Conservation (phyloP, 345 rosid genomes). For the Eucalyptus dawsonii region DNA sequence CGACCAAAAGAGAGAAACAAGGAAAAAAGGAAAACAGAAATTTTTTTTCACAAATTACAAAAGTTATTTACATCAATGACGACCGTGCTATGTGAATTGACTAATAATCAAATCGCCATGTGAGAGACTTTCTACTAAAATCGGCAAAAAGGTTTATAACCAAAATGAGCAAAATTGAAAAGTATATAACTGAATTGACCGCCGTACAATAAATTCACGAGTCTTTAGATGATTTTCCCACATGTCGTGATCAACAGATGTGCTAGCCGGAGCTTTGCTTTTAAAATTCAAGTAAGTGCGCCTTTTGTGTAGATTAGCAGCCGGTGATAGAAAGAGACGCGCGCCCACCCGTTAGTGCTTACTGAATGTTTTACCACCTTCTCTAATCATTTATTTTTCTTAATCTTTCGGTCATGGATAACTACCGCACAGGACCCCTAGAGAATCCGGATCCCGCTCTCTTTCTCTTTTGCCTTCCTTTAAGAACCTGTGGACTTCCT, state of each 20-base stretch:
- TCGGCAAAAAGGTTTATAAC: fast-evolving
- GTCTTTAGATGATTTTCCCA: not conserved
- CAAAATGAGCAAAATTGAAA: not conserved
- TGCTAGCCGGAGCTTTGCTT: not conserved
- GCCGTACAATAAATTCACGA: fast-evolving
- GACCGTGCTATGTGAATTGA: fast-evolving
- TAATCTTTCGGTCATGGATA: not conserved
- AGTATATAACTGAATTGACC: fast-evolving
- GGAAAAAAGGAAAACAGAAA: fast-evolving
- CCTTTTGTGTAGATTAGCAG: not conserved
- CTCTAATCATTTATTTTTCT: not conserved
- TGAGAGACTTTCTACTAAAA: not conserved
- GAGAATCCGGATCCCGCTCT: not conserved
- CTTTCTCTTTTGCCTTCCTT: not conserved
- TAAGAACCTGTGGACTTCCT: not conserved
- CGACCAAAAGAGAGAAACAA: not conserved
- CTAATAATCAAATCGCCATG: fast-evolving
- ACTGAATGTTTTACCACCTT: not conserved
- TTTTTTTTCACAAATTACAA: not conserved
- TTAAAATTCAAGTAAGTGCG: not conserved
- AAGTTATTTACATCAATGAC: fast-evolving
- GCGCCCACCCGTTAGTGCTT: not conserved
- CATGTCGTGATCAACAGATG: not conserved
- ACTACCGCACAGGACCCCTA: not conserved
- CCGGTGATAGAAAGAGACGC: not conserved